These are phyloP conservation scores for Boechera divaricarpa DNA, from an alignment of 345 rosid species.

Conservation along the genomic window DNA sequence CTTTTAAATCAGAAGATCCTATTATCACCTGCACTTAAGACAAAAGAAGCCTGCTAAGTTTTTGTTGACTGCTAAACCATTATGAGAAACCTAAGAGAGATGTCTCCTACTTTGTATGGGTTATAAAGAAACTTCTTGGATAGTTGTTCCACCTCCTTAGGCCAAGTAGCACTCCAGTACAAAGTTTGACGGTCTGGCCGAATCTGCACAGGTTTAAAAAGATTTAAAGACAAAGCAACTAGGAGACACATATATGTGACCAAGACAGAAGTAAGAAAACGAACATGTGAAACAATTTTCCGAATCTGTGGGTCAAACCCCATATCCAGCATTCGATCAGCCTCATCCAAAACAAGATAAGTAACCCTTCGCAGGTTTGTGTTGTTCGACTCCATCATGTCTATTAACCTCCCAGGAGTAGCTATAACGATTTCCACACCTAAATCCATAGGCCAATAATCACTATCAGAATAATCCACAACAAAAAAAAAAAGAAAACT, in stretches of 20 bases:
- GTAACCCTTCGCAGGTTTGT: slow-evolving; percentile 96
- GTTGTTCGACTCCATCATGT: slow-evolving; percentile 96
- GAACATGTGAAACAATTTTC: slow-evolving; percentile 88
- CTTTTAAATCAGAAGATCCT: slow-evolving; percentile 92
- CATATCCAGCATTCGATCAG: slow-evolving; percentile 99
- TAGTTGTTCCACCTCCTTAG: slow-evolving; percentile 95
- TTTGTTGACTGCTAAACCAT: slow-evolving; percentile 14
- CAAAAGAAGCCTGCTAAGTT: slow-evolving; percentile 22
- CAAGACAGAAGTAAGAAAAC: slow-evolving; percentile 21
- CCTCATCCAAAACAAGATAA: slow-evolving; percentile 97
- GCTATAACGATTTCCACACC: slow-evolving; percentile 99
- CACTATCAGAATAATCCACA: slow-evolving; percentile 14
- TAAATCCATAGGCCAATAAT: slow-evolving; percentile 37
- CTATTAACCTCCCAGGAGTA: slow-evolving; percentile 98
- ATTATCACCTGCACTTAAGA: slow-evolving; percentile 67
- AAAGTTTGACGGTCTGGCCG: slow-evolving; percentile 97
- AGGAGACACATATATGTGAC: slow-evolving; percentile 8
- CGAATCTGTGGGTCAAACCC: slow-evolving; percentile 98
- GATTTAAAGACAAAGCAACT: slow-evolving; percentile 3
- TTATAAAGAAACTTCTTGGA: slow-evolving; percentile 90
- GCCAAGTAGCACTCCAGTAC: slow-evolving; percentile 99
- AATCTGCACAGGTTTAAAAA: slow-evolving; percentile 59
- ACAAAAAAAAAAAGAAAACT: not conserved
- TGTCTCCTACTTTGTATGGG: slow-evolving; percentile 82
- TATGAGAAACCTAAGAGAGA: slow-evolving; percentile 4